phyloP scores from a whole-genome alignment of 352 stramenopile species.

The Salisapilia sapeloensis region DNA sequence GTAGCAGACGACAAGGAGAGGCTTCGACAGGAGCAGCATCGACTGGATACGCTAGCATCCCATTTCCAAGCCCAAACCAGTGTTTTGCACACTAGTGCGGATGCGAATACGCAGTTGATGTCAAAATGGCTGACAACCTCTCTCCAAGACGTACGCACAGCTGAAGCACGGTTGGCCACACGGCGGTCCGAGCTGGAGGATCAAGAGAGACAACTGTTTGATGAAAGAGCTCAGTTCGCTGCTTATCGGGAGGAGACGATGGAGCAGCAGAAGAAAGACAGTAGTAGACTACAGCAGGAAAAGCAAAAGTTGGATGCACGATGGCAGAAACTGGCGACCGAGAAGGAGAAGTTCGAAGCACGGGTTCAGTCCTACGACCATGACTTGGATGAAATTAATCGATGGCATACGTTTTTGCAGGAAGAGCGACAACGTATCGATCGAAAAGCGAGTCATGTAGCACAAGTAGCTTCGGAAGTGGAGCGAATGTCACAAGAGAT shows the following conservation, averaged over 20 bases:
- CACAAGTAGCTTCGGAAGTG: slow-evolving; percentile 6
- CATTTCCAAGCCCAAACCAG: slow-evolving; percentile 52
- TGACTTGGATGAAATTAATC: slow-evolving; percentile 20
- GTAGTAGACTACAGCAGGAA: slow-evolving; percentile 13
- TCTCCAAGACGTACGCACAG: slow-evolving; percentile 24
- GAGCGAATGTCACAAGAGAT: slow-evolving; percentile 7
- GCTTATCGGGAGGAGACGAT: slow-evolving; percentile 27
- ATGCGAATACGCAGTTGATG: slow-evolving; percentile 20
- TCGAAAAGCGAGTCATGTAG: slow-evolving; percentile 6
- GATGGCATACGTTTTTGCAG: slow-evolving; percentile 10
- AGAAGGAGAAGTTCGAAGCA: slow-evolving; percentile 18
- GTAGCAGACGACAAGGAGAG: slow-evolving; percentile 61
- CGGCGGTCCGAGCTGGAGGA: slow-evolving; percentile 19
- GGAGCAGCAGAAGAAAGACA: slow-evolving; percentile 13
- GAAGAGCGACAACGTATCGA: slow-evolving; percentile 9
- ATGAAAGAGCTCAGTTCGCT: slow-evolving; percentile 27
- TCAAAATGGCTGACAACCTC: slow-evolving; percentile 15
- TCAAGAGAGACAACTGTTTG: slow-evolving; percentile 24
- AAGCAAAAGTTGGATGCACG: slow-evolving; percentile 26
- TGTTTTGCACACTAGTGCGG: slow-evolving; percentile 28
- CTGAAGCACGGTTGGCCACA: slow-evolving; percentile 17
- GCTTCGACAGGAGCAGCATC: slow-evolving; percentile 45
- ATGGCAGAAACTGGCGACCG: slow-evolving; percentile 16
- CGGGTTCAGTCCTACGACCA: slow-evolving; percentile 24
- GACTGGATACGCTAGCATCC: slow-evolving; percentile 26